These are phyloP conservation scores for Termitomyces sp. DNA, from an alignment of 768 basidiomycete genomes.

Conservation along the genomic window DNA sequence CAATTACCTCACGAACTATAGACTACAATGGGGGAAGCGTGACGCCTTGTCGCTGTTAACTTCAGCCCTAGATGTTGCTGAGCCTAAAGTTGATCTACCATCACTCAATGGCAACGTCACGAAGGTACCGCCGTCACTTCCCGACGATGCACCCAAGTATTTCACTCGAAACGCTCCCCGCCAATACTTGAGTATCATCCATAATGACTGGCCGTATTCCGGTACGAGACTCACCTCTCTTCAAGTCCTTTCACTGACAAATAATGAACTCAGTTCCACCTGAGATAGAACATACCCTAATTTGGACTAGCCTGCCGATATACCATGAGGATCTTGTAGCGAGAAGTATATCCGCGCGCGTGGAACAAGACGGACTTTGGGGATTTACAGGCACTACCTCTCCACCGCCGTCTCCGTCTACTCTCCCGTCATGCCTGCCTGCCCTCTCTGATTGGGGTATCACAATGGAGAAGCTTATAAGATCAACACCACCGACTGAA, in stretches of 20 bases:
- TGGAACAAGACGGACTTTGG: constrained; percentile 76
- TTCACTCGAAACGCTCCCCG: constrained; percentile 63
- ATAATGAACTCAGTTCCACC: constrained; percentile 46
- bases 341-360: constrained; percentile 45
- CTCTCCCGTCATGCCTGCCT: constrained; percentile 52
- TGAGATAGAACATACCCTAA: constrained; percentile 68
- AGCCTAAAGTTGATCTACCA: constrained; percentile 5
- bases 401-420: constrained; percentile 58
- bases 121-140: constrained; percentile 25
- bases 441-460: constrained; percentile 70
- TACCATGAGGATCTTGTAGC: constrained; percentile 58
- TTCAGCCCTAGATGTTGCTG: constrained; percentile 42
- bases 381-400: constrained; percentile 69
- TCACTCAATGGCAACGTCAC: neutral
- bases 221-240: constrained; percentile 34
- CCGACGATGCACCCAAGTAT: constrained; percentile 43
- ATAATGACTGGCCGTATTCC: constrained; percentile 89
- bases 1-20: constrained; percentile 65
- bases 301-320: constrained; percentile 77
- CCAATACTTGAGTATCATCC: constrained; percentile 64
- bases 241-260: constrained; percentile 28
- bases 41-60: constrained; percentile 61
- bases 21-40: constrained; percentile 73
- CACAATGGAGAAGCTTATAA: constrained; percentile 57
- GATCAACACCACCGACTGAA: constrained; percentile 44